Evolutionary conservation across 495 filamentous ascomycete genomes (phyloP).

Genomic region (Cercophora samala): DNA sequence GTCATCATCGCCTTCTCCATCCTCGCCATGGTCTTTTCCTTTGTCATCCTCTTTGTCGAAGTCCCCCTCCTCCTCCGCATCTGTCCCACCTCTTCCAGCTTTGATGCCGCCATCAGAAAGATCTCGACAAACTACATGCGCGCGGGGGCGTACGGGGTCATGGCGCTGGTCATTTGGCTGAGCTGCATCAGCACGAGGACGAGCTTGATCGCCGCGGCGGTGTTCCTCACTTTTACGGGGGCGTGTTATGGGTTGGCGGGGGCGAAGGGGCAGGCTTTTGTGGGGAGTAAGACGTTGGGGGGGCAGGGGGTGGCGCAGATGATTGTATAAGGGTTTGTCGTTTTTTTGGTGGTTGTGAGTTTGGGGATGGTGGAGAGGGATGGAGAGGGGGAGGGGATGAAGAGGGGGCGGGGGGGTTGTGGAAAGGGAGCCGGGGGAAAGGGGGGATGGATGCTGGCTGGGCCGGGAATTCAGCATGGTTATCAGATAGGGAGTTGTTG

Average conservation of each 20-base stretch:
- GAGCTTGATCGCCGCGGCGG: conserved; percentile 80
- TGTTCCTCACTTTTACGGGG: conserved; percentile 73
- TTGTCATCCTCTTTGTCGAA: conserved; percentile 94
- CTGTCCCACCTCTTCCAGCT: conserved; percentile 87
- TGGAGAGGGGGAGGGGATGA: conserved; percentile 18
- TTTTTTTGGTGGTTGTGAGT: neutral
- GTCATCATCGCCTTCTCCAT: conserved; percentile 76
- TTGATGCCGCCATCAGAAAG: conserved; percentile 85
- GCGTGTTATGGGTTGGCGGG: conserved; percentile 81
- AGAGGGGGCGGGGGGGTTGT: conserved; percentile 16
- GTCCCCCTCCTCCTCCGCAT: conserved; percentile 95
- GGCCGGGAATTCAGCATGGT: neutral
- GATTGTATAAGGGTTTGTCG: conserved; percentile 73
- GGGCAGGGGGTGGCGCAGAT: conserved; percentile 94
- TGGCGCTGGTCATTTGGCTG: conserved; percentile 81
- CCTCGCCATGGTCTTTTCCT: conserved; percentile 74
- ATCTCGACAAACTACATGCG: conserved; percentile 97
- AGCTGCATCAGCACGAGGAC: conserved; percentile 61
- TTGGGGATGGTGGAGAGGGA: conserved; percentile 12
- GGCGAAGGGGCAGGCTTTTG: conserved; percentile 88
- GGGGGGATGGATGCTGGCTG: neutral
- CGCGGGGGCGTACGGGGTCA: conserved; percentile 78
- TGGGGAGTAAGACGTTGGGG: conserved; percentile 94
- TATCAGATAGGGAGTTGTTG: conserved; percentile 6
- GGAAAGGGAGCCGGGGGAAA: neutral